phyloP scores from a whole-genome alignment of 2,329 filamentous ascomycete genomes.

The Tolypocladium cylindrosporum region DNA sequence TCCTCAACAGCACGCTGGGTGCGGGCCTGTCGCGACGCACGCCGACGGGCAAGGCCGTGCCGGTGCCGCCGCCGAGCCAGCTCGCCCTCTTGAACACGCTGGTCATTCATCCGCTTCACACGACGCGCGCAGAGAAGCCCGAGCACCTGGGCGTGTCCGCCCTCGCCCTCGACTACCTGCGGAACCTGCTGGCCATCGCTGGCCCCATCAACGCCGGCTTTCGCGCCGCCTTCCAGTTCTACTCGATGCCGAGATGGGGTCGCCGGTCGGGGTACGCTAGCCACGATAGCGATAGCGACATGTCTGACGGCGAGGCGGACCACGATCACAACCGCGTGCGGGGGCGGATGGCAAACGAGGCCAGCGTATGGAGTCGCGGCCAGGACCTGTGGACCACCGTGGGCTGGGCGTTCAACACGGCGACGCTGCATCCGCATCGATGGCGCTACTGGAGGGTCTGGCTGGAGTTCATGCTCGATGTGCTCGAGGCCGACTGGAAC shows the following conservation, averaged over 20 bases:
- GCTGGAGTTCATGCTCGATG: slow-evolving; percentile 70
- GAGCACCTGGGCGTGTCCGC: slow-evolving; percentile 55
- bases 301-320: slow-evolving; percentile 30
- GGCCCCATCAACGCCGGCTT: slow-evolving; percentile 64
- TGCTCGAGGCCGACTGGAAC: slow-evolving; percentile 61
- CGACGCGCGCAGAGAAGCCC: slow-evolving; percentile 55
- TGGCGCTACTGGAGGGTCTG: slow-evolving; percentile 78
- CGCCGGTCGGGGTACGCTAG: slow-evolving; percentile 24
- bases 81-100: slow-evolving; percentile 72
- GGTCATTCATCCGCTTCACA: slow-evolving; percentile 71
- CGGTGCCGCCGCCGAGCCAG: slow-evolving; percentile 60
- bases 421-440: slow-evolving; percentile 56
- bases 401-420: slow-evolving; percentile 92
- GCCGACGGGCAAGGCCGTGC: slow-evolving; percentile 31
- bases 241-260: slow-evolving; percentile 17
- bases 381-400: slow-evolving; percentile 83
- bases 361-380: slow-evolving; percentile 64
- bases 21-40: slow-evolving; percentile 32
- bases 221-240: slow-evolving; percentile 62
- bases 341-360: slow-evolving; percentile 49
- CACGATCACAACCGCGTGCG: slow-evolving; percentile 43
- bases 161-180: slow-evolving; percentile 60
- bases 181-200: slow-evolving; percentile 51
- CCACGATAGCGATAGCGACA: slow-evolving; percentile 30
- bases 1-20: slow-evolving; percentile 54